Evolutionary conservation across 805 yeast species (phyloP), one percentile per base, ranked within the genome.

Genomic region (Maudiozyma bulderi): DNA sequence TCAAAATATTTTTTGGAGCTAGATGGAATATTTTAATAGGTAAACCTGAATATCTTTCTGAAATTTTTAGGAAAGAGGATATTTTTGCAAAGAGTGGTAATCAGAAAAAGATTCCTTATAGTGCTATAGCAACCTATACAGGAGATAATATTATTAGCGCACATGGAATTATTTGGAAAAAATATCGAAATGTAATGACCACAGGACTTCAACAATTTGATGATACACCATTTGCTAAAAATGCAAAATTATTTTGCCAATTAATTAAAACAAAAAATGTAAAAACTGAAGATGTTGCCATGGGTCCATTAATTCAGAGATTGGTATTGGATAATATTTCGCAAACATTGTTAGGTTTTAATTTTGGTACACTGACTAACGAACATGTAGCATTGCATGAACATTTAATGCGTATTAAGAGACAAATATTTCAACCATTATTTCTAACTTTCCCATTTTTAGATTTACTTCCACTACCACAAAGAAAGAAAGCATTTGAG

Each of bases 91-190:
- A 80, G 52, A 76, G 82, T 56, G 84, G 84, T 0, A 80, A 80
- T 49, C 81, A 77, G 20, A 69, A 72, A 49, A 80, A 80, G 57
- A 77, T 78, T 15, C 82, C 83, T 0, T 67, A 75, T 49, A 71
- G 82, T 6, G 76, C 78, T 7, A 55, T 78, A 31, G 73, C 82
- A 1, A 66, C 70, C 3, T 80, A 79, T 52, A 76, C 82, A 1
- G 84, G 84, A 0, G 82, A 78, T 48, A 79, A 80, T 54, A 70
- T 80, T 3, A 79, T 80, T 20, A 77, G 82, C 53, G 76, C 83
- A 0, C 81, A 78, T 55, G 81, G 81, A 0, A 57, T 60, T 3
- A 59, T 61, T 30, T 80, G 84, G 84, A 75, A 61, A 48, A 50
- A 61, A 9, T 80, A 77, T 54, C 65, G 84, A 48, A 58, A 60